Conservation (phyloP, 192 early-diverging fungal species). For the Backusella mclennaniae region DNA sequence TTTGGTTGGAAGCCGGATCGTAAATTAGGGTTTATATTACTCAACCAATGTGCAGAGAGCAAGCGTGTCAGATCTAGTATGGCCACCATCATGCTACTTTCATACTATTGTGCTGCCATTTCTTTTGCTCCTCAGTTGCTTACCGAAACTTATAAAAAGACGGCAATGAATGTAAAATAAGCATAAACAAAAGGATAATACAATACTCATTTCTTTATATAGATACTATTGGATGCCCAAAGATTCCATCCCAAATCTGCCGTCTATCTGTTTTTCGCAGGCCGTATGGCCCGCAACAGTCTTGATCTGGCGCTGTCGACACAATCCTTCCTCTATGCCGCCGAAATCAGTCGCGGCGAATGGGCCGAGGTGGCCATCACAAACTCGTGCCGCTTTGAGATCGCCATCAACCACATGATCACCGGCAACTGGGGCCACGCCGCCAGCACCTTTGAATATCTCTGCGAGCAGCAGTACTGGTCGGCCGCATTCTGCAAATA, state of each 20-base stretch:
- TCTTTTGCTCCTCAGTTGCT: conserved; percentile 49
- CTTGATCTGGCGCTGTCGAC: conserved; percentile 32
- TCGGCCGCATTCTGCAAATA: conserved; percentile 49
- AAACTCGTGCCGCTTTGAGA: conserved; percentile 48
- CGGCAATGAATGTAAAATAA: conserved; percentile 30
- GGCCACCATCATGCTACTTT: conserved; percentile 46
- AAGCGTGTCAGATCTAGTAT: conserved; percentile 47
- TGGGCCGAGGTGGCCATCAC: conserved; percentile 44
- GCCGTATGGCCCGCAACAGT: conserved; percentile 39
- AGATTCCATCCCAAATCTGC: conserved; percentile 46
- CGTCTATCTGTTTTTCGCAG: conserved; percentile 50
- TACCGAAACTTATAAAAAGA: conserved; percentile 37
- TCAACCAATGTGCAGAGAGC: conserved; percentile 41
- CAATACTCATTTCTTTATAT: neutral
- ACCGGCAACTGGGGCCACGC: conserved; percentile 44
- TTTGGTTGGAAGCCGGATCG: conserved; percentile 50
- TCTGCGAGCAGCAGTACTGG: conserved; percentile 51
- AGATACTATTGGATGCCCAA: conserved; percentile 45
- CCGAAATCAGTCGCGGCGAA: conserved; percentile 32
- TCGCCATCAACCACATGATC: conserved; percentile 49
- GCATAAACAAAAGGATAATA: too few relatives aligned
- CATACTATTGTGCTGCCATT: conserved; percentile 49
- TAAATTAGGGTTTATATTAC: conserved; percentile 43
- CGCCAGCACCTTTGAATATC: conserved; percentile 32
- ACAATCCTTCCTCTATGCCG: conserved; percentile 36